Evolutionary conservation across 345 rosid species (phyloP), one percentile per base, ranked within the genome.

Genomic region (Eucalyptus curtisii): DNA sequence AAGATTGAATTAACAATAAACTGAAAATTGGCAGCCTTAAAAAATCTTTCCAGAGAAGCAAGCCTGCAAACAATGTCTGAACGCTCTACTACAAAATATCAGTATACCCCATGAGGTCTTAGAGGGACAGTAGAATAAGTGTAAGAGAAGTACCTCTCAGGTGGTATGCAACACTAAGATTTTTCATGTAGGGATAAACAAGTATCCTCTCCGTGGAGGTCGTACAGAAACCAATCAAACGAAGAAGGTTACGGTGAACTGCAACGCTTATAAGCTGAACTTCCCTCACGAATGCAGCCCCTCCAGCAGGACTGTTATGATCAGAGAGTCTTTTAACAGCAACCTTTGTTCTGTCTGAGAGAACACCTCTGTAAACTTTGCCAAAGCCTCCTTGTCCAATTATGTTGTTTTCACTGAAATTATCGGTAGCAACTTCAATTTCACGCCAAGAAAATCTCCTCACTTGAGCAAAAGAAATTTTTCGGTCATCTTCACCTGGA

Each of bases 351-450:
- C 91, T 91, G 93, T 96, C 99, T 30, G 94, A 90, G 89, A 97
- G 99, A 86, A 95, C 90, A 80, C 99, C 99, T 92, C 92, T 95
- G 88, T 97, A 97, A 50, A 97, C 99, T 91, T 95, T 96, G 31
- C 99, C 99, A 89, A 95, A 97, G 20, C 99, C 99, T 93, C 99
- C 98, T 89, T 95, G 98, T 87, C 99, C 99, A 27, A 97, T 96
- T 87, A 96, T 42, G 88, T 94, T 96, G 90, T 89, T 92, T 82
- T 96, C 99, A 57, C 94, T 94, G 95, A 97, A 97, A 89, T 95
- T 93, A 89, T 96, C 94, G 10, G 99, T 96, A 86, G 99, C 99
- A 16, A 96, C 91, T 87, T 96, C 97, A 87, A 97, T 88, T 91
- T 95, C 97, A 0, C 96, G 97, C 91, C 93, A 95, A 4, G 98